Base-by-base conservation (phyloP, 306 rosid species). In the Gastrolobium bilobum region DNA sequence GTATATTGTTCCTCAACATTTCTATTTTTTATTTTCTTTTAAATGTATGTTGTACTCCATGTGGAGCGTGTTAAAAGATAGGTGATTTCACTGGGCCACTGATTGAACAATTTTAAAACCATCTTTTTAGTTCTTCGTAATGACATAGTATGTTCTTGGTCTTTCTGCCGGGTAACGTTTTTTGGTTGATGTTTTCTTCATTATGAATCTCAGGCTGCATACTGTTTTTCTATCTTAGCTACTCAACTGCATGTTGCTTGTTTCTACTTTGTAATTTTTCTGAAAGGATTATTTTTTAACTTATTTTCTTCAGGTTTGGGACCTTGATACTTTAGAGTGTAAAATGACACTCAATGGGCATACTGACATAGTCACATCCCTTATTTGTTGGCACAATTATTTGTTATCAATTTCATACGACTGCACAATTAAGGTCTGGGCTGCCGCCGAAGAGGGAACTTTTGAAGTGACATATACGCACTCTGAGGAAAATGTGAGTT, bases 261-360 rank as follows among this genome's bases (percentile, higher is more conserved):
- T 79, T 52, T 52, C 56, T 13, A 26, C 11, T 4, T 4, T 4
- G 1, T 4, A 5, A 26, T 38, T 61, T 47, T 6, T 57, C 2
- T 51, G 4, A 7, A 31, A 50, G 14, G 4, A 14, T 63, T 5
- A 40, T 6, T 20, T 35, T 2, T 26, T 67, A 6, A 33, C 3
- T 44, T 68, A 43, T 39, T 52, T 47, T 51, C 31, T 47, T 40
- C 59, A 90, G 92, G 88, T 67, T n/a, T 89, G 89, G 89, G 87
- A 89, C 51, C 79, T 80, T 35, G 57, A 82, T 54, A 74, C 83
- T 0, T 75, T 89, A 3, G 81, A 87, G 57, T 84, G 85, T 75
- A 62, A 43, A 20, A 80, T 68, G 79, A 85, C 90, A 34, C 76
- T 89, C 5, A 72, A 59, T 11, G 85, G 56, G 4, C 93, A 91